These are phyloP conservation scores for Ceratocystis destructans DNA, from an alignment of 2,329 filamentous ascomycete species.

Conservation along the genomic window DNA sequence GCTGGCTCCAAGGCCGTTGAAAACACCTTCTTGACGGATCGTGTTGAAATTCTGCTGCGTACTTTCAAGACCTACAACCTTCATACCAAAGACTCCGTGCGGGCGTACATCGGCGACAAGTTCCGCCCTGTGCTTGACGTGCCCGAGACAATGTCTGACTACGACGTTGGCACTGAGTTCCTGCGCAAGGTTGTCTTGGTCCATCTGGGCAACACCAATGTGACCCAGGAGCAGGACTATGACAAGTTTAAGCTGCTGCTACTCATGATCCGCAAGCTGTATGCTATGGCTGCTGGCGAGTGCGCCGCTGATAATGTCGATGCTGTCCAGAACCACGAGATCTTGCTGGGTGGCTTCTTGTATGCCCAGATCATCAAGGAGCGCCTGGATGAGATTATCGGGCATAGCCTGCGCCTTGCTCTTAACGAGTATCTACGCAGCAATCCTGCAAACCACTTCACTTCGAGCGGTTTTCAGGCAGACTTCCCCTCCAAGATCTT, in stretches of 20 bases:
- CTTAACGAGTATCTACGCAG: conserved; percentile 45
- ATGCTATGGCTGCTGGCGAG: conserved; percentile 81
- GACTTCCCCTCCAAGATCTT: conserved; percentile 72
- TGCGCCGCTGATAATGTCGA: conserved; percentile 92
- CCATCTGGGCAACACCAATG: conserved; percentile 74
- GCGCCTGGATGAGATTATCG: conserved; percentile 75
- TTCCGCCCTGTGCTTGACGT: conserved; percentile 81
- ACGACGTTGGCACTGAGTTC: conserved; percentile 84
- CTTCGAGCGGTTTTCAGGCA: conserved; percentile 59
- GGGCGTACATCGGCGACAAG: conserved; percentile 77
- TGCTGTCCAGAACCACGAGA: conserved; percentile 90
- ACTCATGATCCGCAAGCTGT: conserved; percentile 94
- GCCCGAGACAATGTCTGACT: conserved; percentile 68
- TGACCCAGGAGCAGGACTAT: conserved; percentile 67
- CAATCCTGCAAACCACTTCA: conserved; percentile 54
- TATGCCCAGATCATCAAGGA: conserved; percentile 96
- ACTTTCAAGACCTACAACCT: conserved; percentile 87
- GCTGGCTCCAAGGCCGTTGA: conserved; percentile 61
- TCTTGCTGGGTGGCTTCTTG: conserved; percentile 81
- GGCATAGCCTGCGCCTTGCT: conserved; percentile 36
- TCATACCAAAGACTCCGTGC: conserved; percentile 67
- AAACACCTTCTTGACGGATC: conserved; percentile 89
- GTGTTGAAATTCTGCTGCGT: conserved; percentile 77
- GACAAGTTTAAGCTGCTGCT: conserved; percentile 92
- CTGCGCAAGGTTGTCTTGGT: conserved; percentile 79